Percentiles rank a stretch among this genome's conserved stretches.
Evolutionary conservation across 179 eudicot genomes (phyloP).

Genomic region (Beta macrorhiza): DNA sequence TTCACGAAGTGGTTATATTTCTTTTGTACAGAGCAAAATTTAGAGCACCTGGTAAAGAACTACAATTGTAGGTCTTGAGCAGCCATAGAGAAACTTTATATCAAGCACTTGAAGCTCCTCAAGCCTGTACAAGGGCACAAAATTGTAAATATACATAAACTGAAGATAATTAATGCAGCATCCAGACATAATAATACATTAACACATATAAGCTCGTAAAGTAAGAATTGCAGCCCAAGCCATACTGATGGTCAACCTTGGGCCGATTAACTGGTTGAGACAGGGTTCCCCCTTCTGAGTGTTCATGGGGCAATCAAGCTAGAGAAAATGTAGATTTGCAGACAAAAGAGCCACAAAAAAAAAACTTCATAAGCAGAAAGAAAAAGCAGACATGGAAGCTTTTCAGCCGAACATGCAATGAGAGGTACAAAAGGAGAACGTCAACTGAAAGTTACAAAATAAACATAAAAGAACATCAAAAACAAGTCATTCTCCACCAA

Average conservation of each 20-base stretch:
- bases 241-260: neutral
- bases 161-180: neutral
- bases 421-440: neutral
- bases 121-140: slow-evolving; percentile 53
- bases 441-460: neutral
- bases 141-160: neutral
- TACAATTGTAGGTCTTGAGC: slow-evolving; percentile 86
- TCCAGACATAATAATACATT: neutral
- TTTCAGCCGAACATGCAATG: neutral
- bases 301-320: neutral
- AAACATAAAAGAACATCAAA: neutral
- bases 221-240: neutral
- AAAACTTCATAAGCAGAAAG: neutral
- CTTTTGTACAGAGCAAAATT: neutral
- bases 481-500: neutral
- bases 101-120: slow-evolving; percentile 99
- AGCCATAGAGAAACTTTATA: slow-evolving; percentile 91
- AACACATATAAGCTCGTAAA: neutral
- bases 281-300: neutral
- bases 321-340: neutral
- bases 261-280: neutral
- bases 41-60: slow-evolving; percentile 89
- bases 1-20: neutral
- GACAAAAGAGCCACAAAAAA: neutral
- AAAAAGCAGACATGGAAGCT: neutral